These are phyloP conservation scores for Oryza coarctata DNA, from an alignment of 176 grass and related monocot species.

Conservation along the genomic window DNA sequence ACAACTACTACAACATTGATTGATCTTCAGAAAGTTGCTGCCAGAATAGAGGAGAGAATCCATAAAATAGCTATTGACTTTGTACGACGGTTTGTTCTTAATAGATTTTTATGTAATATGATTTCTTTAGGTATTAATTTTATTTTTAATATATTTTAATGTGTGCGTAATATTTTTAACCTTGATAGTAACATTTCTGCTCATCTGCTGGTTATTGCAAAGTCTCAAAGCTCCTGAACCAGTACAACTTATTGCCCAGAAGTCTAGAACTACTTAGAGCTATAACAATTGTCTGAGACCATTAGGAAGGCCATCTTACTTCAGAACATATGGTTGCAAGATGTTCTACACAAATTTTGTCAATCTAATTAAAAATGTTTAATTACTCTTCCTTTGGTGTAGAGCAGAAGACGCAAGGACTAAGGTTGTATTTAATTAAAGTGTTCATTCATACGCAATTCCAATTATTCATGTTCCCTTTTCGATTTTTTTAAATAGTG, in stretches of 20 bases:
- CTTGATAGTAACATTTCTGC: neutral
- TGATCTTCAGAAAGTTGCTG: constrained; percentile 15
- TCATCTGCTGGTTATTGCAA: neutral
- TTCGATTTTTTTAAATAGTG: neutral
- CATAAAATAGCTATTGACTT: neutral
- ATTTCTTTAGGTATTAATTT: neutral
- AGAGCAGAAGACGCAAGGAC: neutral
- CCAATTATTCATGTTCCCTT: neutral
- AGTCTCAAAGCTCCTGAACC: neutral
- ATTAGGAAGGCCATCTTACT: neutral
- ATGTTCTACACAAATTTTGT: neutral
- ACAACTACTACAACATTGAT: neutral
- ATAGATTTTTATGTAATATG: neutral
- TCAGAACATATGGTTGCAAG: neutral
- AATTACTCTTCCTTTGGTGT: too few species aligned
- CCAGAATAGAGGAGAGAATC: neutral
- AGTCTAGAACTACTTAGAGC: neutral
- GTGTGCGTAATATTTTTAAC: neutral
- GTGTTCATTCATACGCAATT: neutral
- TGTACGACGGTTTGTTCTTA: neutral
- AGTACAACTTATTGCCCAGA: neutral
- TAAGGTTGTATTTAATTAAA: neutral
- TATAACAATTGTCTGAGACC: neutral
- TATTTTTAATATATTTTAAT: neutral
- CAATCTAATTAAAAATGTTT: neutral